phyloP scores from a whole-genome alignment of 768 basidiomycete genomes.

The Galerina marginata region DNA sequence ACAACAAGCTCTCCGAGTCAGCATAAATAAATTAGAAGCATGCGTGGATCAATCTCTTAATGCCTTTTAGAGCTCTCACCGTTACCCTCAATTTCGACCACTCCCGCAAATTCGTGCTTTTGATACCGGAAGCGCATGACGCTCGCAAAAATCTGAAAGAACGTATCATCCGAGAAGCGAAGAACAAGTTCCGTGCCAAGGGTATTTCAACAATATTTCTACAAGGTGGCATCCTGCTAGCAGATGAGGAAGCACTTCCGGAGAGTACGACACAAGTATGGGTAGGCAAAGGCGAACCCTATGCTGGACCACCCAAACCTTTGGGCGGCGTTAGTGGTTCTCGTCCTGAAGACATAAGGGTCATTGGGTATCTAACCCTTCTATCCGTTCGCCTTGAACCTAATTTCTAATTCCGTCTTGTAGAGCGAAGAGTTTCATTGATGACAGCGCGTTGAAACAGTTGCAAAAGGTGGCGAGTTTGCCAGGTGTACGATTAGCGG shows the following conservation, averaged over 20 bases:
- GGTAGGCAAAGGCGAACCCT: constrained; percentile 41
- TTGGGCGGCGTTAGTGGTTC: not conserved
- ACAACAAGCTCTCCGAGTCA: too few species aligned
- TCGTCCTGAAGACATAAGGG: constrained; percentile 27
- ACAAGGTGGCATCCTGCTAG: constrained; percentile 32
- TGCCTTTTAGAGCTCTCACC: constrained; percentile 37
- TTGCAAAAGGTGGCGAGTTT: constrained; percentile 32
- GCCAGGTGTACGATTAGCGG: constrained; percentile 32
- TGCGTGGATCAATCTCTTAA: constrained; percentile 3
- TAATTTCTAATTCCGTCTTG: not conserved
- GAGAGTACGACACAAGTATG: constrained; percentile 31
- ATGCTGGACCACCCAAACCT: constrained; percentile 34
- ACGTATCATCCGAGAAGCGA: constrained; percentile 38
- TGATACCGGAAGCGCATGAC: constrained; percentile 22
- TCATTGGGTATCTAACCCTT: constrained; percentile 27
- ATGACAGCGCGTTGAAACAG: constrained; percentile 38
- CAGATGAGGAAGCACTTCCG: constrained; percentile 24
- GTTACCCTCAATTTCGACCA: constrained; percentile 42
- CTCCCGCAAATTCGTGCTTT: constrained; percentile 33
- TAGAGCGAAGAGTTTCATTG: constrained; percentile 35
- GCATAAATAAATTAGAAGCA: too few species aligned
- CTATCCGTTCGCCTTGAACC: not conserved
- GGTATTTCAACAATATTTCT: constrained; percentile 35
- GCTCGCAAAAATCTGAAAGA: constrained; percentile 17
- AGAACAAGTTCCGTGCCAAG: constrained; percentile 42